Evolutionary conservation across 306 rosid species (phyloP).

Genomic region (Vigna reflexopilosa): DNA sequence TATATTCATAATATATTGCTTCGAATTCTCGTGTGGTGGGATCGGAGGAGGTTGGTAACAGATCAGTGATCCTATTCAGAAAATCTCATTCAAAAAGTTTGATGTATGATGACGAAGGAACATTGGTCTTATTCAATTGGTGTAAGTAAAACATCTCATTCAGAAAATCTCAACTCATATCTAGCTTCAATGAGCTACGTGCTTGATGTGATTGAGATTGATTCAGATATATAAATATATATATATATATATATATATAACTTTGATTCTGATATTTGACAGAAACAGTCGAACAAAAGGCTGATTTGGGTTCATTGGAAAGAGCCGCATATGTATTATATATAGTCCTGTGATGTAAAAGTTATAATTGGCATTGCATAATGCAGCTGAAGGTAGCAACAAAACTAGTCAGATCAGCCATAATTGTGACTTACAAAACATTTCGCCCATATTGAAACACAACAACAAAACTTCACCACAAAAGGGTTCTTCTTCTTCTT

Average conservation of each 20-base stretch:
- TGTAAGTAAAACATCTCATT: constrained; percentile 61
- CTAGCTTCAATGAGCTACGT: constrained; percentile 32
- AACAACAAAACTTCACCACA: constrained; percentile 45
- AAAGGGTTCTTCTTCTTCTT: constrained; percentile 13
- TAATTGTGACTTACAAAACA: constrained; percentile 29
- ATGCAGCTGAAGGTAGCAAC: constrained; percentile 29
- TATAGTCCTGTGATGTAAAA: neutral
- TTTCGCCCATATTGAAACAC: constrained; percentile 48
- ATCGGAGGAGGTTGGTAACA: constrained; percentile 22
- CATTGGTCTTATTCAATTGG: constrained; percentile 46
- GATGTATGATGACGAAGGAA: constrained; percentile 43
- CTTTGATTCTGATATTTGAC: constrained; percentile 53
- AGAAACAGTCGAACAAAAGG: constrained; percentile 42
- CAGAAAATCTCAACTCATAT: constrained; percentile 46
- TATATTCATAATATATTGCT: neutral
- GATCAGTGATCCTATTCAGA: too few relatives aligned
- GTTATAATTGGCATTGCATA: constrained; percentile 37
- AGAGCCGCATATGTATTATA: neutral
- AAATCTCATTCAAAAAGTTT: constrained; percentile 14
- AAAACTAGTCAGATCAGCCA: constrained; percentile 33
- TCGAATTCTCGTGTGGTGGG: constrained; percentile 55
- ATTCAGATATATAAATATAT: constrained; percentile 36
- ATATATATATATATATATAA: neutral
- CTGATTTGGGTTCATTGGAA: constrained; percentile 43
- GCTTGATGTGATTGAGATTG: constrained; percentile 53